phyloP scores from a whole-genome alignment of 2,329 filamentous ascomycete species.

The Fusarium decemcellulare region DNA sequence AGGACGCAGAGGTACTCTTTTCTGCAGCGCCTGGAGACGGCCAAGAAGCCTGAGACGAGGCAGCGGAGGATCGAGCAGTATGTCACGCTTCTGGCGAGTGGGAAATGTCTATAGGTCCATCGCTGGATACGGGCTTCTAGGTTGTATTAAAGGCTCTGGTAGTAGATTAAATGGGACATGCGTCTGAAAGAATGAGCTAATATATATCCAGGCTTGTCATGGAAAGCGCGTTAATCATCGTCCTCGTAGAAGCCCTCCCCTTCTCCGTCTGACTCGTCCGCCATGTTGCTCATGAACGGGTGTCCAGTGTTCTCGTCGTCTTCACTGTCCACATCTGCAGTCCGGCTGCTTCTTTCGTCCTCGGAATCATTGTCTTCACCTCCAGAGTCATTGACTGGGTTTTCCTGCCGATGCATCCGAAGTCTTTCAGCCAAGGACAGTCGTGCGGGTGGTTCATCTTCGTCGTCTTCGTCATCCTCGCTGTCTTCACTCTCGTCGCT shows the following conservation, averaged over 20 bases:
- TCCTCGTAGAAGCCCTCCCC: slow-evolving; percentile 39
- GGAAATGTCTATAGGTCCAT: slow-evolving; percentile 45
- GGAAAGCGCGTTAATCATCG: slow-evolving; percentile 16
- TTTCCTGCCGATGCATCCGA: slow-evolving; percentile 36
- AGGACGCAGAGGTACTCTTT: slow-evolving; percentile 63
- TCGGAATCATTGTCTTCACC: slow-evolving; percentile 6
- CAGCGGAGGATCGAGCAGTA: slow-evolving; percentile 57
- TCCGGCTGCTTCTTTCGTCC: slow-evolving; percentile 35
- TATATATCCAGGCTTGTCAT: background rate
- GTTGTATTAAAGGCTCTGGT: slow-evolving; percentile 16
- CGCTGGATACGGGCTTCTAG: slow-evolving; percentile 14
- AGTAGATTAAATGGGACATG: background rate
- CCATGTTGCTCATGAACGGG: slow-evolving; percentile 51
- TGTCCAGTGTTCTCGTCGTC: slow-evolving; percentile 41
- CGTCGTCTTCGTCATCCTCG: slow-evolving; percentile 24
- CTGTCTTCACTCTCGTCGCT: slow-evolving; percentile 13
- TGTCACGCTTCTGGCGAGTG: slow-evolving; percentile 55
- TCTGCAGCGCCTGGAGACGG: slow-evolving; percentile 60
- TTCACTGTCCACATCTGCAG: slow-evolving; percentile 32
- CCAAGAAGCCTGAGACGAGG: slow-evolving; percentile 54
- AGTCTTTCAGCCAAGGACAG: slow-evolving; percentile 37
- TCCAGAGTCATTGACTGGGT: slow-evolving; percentile 24
- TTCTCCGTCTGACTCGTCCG: slow-evolving; percentile 51
- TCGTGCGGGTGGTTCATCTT: slow-evolving; percentile 24
- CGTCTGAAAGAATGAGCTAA: background rate